Evolutionary conservation across 257 asterid species (phyloP).

Genomic region (Solanum bulbocastanum): DNA sequence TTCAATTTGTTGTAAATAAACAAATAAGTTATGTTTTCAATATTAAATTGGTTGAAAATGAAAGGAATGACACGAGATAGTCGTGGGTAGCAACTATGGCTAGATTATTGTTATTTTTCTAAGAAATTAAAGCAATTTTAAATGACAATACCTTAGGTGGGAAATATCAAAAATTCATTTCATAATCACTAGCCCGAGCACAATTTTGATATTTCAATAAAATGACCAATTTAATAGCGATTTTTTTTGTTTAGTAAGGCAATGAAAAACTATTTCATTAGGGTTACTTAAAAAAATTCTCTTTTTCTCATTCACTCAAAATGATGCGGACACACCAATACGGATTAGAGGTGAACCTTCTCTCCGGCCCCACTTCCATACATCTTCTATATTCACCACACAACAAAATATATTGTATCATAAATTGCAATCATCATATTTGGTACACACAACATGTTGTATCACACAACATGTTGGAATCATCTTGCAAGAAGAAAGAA

Average conservation of each 20-base stretch:
- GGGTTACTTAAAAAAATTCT: accelerated
- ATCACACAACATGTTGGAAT: no score
- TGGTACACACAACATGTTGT: no score
- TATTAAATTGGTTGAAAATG: background rate
- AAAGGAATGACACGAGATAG: background rate
- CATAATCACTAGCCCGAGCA: background rate
- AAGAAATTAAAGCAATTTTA: background rate
- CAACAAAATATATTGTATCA: background rate
- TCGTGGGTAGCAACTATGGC: background rate
- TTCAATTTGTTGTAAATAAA: background rate
- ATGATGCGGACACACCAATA: background rate
- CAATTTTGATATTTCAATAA: no score
- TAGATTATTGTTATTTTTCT: no score
- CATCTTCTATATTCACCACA: background rate
- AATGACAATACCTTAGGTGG: background rate
- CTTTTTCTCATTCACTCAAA: no score
- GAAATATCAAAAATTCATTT: no score
- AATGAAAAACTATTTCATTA: no score
- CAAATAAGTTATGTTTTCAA: background rate
- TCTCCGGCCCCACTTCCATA: background rate
- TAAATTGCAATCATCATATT: no score
- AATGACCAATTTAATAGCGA: accelerated
- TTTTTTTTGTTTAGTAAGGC: no score
- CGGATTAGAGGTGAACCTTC: background rate
- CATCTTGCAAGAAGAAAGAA: background rate